Base-by-base conservation (phyloP, 495 filamentous ascomycete genomes). In the Gamarada debralockiae region DNA sequence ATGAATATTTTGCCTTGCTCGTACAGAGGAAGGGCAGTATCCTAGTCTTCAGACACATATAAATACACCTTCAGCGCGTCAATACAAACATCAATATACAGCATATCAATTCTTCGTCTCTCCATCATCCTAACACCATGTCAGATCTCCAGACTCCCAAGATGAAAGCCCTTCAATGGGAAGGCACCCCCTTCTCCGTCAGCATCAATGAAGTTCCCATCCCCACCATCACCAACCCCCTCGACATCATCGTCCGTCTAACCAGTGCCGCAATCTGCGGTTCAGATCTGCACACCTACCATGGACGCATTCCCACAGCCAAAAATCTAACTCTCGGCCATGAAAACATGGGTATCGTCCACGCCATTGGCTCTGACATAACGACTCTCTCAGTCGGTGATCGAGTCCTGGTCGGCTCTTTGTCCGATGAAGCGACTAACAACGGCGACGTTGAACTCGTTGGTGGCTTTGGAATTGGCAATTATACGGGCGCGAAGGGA, bases 391-490 rank as follows among this genome's bases (percentile, higher is more conserved):
- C 58, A 31, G 42, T 56, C 1, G 70, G 71, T 3, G 71, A 74
- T 51, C 49, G 66, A 2, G 72, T 73, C 2, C 55, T 73, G 24
- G 61, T 73, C 33, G 55, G 64, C 3, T 57, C 56, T 4, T 2
- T 34, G 3, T n/a, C 43, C 0, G 36, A 87, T 53, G 69, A 87
- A 6, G 82, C 77, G 1, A 87, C 15, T 12, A 12, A 79, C 27
- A 90, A 86, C 61, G 83, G 71, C 6, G 75, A 81, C 45, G 72
- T 76, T 42, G 81, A 85, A 56, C 75, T 13, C 1, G 23, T 86
- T 0, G 88, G 87, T 61, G 79, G 80, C 67, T 85, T 84, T 56
- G 82, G 83, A 0, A 85, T 84, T 66, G 77, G 72, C n/a, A n/a
- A n/a, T n/a, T n/a, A n/a, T n/a, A n/a, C n/a, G n/a, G n/a, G n/a